Base-by-base conservation (phyloP, 2,329 filamentous ascomycete species). In the Colletotrichum cuscutae region DNA sequence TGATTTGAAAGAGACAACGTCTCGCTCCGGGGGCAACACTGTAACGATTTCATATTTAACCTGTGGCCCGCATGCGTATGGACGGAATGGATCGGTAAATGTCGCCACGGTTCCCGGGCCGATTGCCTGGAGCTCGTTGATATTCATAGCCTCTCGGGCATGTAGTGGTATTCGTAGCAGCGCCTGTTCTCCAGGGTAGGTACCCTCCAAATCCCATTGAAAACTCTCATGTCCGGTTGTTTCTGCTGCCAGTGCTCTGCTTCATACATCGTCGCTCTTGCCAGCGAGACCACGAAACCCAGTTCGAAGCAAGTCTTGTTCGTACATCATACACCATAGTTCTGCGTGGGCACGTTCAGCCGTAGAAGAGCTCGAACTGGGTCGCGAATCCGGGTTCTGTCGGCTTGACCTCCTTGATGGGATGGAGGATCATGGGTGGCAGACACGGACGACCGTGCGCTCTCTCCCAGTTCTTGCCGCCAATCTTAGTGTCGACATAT, bases 351-450 rank as follows among this genome's bases (percentile, higher is more conserved):
- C 57, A 56, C 42, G 26, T 53, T 83, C 76, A 85, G 57, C 83
- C 83, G 68, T 81, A 83, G 26, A 79, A 77, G 26, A 85, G 78
- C 24, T 83, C 79, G 57, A 84, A 85, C 13, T 78, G 78, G 4
- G 82, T 81, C 75, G 78, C 76, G 72, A 84, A 80, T 54, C 85
- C 86, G 19, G 83, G 81, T 68, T 83, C 80, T 3, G 88, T 90
- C 46, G 86, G 84, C 73, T 84, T 83, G 1, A 89, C 86, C 75
- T 91, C 86, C 80, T 91, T 91, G 79, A 91, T 84, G 3, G 89
- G 89, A 74, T 91, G 89, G 57, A 92, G 80, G 75, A 91, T 82
- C 76, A 91, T 86, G 1, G 88, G 85, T 6, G 90, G 90, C 54
- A 92, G 80, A 77, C 89, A 91, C 9, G 88, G 83, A 35, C 89